A percentile compares a stretch with the other conserved stretches of the same genome.
phyloP scores from a whole-genome alignment of 2,329 filamentous ascomycete species.

The Talaromyces funiculosus region DNA sequence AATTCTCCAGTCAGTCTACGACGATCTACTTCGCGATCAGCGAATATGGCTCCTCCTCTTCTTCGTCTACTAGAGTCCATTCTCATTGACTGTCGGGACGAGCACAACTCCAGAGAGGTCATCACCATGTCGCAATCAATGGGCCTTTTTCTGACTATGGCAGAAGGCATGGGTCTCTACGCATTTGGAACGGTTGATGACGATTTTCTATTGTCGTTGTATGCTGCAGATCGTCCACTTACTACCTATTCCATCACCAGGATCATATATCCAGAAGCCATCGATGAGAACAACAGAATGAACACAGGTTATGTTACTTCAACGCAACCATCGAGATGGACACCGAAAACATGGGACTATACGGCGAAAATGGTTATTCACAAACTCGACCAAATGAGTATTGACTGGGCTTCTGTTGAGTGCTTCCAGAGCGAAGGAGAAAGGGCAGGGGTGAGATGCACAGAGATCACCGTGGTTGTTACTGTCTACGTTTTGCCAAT shows the following conservation, averaged over 20 bases:
- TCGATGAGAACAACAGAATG: neutral
- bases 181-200: neutral
- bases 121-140: neutral
- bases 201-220: neutral
- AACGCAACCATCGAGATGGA: neutral
- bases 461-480: neutral
- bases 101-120: neutral
- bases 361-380: neutral
- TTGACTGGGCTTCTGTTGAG: slow-evolving; percentile 8
- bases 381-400: neutral
- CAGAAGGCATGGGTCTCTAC: neutral
- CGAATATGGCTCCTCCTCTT: neutral
- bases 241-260: neutral
- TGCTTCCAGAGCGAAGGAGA: slow-evolving; percentile 2
- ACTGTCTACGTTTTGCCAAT: neutral
- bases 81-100: neutral
- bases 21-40: neutral
- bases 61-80: neutral
- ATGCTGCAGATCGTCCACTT: neutral
- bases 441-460: neutral
- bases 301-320: neutral
- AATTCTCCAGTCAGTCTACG: too few species aligned
- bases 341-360: neutral
- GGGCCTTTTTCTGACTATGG: neutral
- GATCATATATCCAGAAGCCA: neutral